Percentiles rank a stretch among this genome's conserved stretches.
Conservation (phyloP, 805 yeast genomes). For the Saccharomycopsis synnaedendra region DNA sequence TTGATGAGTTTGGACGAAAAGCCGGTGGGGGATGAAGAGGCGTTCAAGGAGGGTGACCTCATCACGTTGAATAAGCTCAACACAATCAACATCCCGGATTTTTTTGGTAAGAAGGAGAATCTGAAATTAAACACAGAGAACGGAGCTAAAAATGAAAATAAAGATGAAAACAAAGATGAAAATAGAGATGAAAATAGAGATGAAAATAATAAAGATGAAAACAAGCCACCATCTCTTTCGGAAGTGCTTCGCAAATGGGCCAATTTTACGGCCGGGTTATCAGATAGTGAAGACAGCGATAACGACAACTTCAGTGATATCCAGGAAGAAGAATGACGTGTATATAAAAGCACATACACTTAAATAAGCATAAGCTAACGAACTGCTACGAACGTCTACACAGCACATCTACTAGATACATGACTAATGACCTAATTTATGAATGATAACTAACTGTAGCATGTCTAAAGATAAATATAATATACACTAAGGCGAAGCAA, state of each 20-base stretch:
- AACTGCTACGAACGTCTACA: neutral
- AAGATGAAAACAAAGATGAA: neutral
- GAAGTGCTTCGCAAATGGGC: slow-evolving; percentile 16
- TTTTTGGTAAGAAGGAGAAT: neutral
- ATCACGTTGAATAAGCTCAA: slow-evolving; percentile 7
- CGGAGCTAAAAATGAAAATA: neutral
- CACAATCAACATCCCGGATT: neutral
- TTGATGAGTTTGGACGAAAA: slow-evolving; percentile 3
- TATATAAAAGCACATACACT: neutral
- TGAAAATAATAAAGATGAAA: slow-evolving; percentile 14
- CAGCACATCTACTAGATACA: too few species aligned
- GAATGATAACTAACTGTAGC: too few species aligned
- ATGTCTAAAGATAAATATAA: too few species aligned
- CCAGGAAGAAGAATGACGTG: slow-evolving; percentile 1
- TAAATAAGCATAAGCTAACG: neutral
- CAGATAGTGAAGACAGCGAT: slow-evolving; percentile 13
- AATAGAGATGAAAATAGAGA: slow-evolving; percentile 14
- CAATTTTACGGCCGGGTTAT: slow-evolving; percentile 15
- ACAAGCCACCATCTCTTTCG: slow-evolving; percentile 7
- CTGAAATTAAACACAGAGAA: too few species aligned
- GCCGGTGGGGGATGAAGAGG: slow-evolving; percentile 5
- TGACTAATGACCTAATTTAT: too few species aligned
- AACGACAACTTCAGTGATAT: neutral
- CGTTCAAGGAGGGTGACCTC: slow-evolving; percentile 12
- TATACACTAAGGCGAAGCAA: too few species aligned